Evolutionary conservation across 2,329 filamentous ascomycete species (phyloP).

Genomic region (Colletotrichum ledebouriae): DNA sequence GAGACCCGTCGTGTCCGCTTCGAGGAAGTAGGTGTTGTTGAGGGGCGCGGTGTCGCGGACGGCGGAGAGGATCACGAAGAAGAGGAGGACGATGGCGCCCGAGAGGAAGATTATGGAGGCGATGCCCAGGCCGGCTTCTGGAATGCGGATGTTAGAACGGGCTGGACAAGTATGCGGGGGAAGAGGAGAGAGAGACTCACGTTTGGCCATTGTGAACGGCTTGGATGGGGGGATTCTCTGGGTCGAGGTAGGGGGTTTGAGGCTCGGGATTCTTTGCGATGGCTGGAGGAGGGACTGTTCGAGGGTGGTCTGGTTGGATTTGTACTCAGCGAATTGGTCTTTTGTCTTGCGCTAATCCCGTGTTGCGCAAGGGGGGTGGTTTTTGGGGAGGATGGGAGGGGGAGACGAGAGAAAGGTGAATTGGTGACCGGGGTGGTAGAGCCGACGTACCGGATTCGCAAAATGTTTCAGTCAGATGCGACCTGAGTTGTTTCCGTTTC

Average conservation of each 20-base stretch:
- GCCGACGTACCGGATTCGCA: conserved; percentile 32
- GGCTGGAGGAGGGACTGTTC: conserved; percentile 17
- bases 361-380: conserved; percentile 23
- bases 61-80: conserved; percentile 71
- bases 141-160: conserved; percentile 34
- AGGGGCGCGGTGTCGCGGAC: conserved; percentile 67
- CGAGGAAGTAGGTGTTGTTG: conserved; percentile 86
- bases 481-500: conserved; percentile 25
- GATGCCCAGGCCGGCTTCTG: conserved; percentile 59
- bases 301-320: conserved; percentile 22
- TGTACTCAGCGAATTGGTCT: conserved; percentile 28
- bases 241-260: too few species aligned
- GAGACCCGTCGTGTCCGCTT: conserved; percentile 81
- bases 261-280: conserved; percentile 21
- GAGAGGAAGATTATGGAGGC: conserved; percentile 63
- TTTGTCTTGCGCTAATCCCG: not conserved
- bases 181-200: conserved; percentile 19
- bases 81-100: conserved; percentile 66
- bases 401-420: not conserved
- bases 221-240: not conserved
- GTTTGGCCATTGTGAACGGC: conserved; percentile 20
- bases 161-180: not conserved
- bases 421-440: too few species aligned
- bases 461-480: conserved; percentile 27
- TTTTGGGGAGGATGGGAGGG: not conserved